phyloP scores from a whole-genome alignment of 2,329 filamentous ascomycete species.

The Hymenoscyphus infarciens region DNA sequence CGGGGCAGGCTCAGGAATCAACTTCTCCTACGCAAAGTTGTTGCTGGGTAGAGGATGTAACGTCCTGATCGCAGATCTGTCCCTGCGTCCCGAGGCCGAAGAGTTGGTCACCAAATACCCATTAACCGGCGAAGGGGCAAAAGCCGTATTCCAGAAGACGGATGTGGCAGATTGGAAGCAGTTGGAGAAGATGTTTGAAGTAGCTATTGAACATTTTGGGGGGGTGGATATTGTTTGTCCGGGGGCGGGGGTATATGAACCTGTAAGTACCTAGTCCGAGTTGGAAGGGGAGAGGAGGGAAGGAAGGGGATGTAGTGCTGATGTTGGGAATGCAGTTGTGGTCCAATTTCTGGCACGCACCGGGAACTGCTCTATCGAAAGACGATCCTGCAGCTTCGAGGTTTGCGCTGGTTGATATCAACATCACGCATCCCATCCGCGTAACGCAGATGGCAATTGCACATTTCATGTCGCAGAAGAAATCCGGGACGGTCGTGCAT shows the following conservation, averaged over 20 bases:
- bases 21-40: constrained; percentile 42
- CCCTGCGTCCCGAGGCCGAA: constrained; percentile 42
- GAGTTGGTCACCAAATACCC: constrained; percentile 29
- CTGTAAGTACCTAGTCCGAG: constrained; percentile 23
- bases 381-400: constrained; percentile 40
- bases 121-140: constrained; percentile 14
- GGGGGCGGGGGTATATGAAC: constrained; percentile 47
- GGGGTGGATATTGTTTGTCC: constrained; percentile 40
- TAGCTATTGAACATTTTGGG: constrained; percentile 38
- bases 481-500: constrained; percentile 39
- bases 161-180: constrained; percentile 44
- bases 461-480: constrained; percentile 41
- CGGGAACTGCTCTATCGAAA: constrained; percentile 40
- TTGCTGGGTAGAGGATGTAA: constrained; percentile 43
- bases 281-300: not conserved
- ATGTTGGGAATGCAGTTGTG: constrained; percentile 37
- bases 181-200: constrained; percentile 37
- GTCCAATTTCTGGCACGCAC: constrained; percentile 49
- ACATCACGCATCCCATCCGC: constrained; percentile 50
- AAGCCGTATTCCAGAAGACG: constrained; percentile 42
- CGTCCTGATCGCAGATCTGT: constrained; percentile 44
- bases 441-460: constrained; percentile 48
- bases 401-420: constrained; percentile 47
- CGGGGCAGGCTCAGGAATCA: constrained; percentile 52
- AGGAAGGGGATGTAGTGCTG: not conserved